Percentiles rank a stretch among this genome's conserved stretches.
phyloP scores from a whole-genome alignment of 2,329 filamentous ascomycete genomes.

The Aspergillus latus region DNA sequence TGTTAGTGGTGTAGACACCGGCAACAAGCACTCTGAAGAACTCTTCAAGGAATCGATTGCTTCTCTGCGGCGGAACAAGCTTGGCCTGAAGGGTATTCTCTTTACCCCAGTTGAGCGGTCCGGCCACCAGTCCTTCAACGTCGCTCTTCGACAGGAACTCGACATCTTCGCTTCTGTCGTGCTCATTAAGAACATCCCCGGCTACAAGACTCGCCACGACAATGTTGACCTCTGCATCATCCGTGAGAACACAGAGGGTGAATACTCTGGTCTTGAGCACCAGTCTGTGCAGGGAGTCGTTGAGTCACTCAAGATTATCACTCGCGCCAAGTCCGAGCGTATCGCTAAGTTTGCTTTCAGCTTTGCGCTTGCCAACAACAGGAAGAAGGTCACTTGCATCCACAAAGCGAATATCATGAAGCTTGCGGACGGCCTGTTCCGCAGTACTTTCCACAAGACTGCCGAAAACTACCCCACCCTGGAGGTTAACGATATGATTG shows the following conservation, averaged over 20 bases:
- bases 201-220: conserved; percentile 95
- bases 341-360: conserved; percentile 98
- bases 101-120: conserved; percentile 96
- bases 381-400: conserved; percentile 99
- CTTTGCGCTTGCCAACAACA: conserved; percentile 97
- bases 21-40: conserved; percentile 84
- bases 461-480: conserved; percentile 94
- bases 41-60: conserved; percentile 94
- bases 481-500: conserved; percentile 98
- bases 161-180: conserved; percentile 99
- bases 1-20: conserved; percentile 84
- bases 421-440: conserved; percentile 97
- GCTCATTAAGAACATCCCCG: conserved; percentile 99
- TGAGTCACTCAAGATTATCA: conserved; percentile 99
- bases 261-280: conserved; percentile 99
- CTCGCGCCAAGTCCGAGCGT: conserved; percentile 96
- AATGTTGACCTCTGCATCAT: conserved; percentile 98
- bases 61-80: conserved; percentile 96
- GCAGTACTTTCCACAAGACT: conserved; percentile 90
- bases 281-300: conserved; percentile 95
- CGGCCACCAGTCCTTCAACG: conserved; percentile 99
- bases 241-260: conserved; percentile 99
- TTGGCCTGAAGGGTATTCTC: conserved; percentile 97
- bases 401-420: conserved; percentile 99
- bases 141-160: conserved; percentile 96